phyloP scores from a whole-genome alignment of 164 flowering plant species.

The Vitis riparia region DNA sequence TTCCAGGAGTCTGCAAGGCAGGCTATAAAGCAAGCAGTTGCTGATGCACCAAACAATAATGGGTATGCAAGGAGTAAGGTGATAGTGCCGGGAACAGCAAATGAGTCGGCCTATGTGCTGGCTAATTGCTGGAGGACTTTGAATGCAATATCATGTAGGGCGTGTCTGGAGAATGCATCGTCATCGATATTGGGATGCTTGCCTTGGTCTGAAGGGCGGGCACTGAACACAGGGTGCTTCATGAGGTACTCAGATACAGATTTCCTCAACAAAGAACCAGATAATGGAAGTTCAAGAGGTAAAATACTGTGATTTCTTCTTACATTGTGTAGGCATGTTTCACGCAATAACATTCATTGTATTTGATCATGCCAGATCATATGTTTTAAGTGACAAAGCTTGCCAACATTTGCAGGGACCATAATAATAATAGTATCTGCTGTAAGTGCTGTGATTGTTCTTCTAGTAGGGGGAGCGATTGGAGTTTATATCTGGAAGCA shows the following conservation, averaged over 20 bases:
- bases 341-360: not conserved
- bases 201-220: slow-evolving; percentile 86
- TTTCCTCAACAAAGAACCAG: slow-evolving; percentile 58
- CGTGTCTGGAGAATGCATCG: slow-evolving; percentile 72
- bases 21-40: slow-evolving; percentile 48
- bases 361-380: not conserved
- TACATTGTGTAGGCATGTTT: not conserved
- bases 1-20: slow-evolving; percentile 47
- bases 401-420: slow-evolving; percentile 43
- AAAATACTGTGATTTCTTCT: not conserved
- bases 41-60: slow-evolving; percentile 39
- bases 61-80: slow-evolving; percentile 49
- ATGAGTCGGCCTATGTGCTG: slow-evolving; percentile 65
- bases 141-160: slow-evolving; percentile 52
- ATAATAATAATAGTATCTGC: slow-evolving; percentile 46
- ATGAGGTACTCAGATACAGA: slow-evolving; percentile 78
- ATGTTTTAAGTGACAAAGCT: not conserved
- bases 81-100: slow-evolving; percentile 32
- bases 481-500: slow-evolving; percentile 61
- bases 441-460: slow-evolving; percentile 53
- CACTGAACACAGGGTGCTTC: slow-evolving; percentile 82
- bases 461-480: slow-evolving; percentile 41
- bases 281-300: slow-evolving; percentile 51
- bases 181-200: slow-evolving; percentile 57
- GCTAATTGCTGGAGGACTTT: slow-evolving; percentile 82